Base-by-base conservation (phyloP, 2,329 filamentous ascomycete genomes). In the Macrophomina tecta region DNA sequence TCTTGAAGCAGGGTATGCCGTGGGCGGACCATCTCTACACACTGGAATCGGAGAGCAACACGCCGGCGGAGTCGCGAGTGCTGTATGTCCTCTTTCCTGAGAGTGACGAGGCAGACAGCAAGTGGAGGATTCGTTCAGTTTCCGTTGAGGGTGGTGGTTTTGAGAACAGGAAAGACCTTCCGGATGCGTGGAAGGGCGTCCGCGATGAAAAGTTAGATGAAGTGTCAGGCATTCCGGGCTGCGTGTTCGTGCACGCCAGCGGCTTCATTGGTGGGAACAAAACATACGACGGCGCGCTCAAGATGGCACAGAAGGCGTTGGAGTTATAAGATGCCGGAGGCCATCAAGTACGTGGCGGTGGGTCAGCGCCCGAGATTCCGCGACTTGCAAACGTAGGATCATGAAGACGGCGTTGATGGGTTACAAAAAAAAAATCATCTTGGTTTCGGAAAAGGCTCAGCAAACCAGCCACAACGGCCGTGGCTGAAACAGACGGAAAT, bases 21-120 rank as follows among this genome's bases (percentile, higher is more conserved):
- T 98, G 95, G 95, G 95, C 97, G 78, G 94, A 98, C 75, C 95
- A 99, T 79, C 85, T 99, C 18, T 98, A 97, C 82, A 89, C 86
- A 18, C 86, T 98, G 34, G 95, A 99, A 72, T 85, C 89, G 74
- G 79, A 82, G 60, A 78, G 75, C 8, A 78, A 76, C 8, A 74
- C 79, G 23, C 82, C 78, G 65, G 75, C 72, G 69, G 81, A 82
- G 0, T 79, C 87, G 48, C 86, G 88, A 72, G 89, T 94, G 4
- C 84, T 94, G 61, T 98, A 97, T 76, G 94, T 97, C 14, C 83
- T 98, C 32, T 98, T 98, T 80, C 91, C 93, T 0, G 94, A 99
- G 83, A 92, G 87, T 74, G 86, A 89, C 34, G 84, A 86, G 52
- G 87, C 89, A 53, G 90, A 87, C 70, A 85, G 90, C 75, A 97